Base-by-base conservation (phyloP, 1,139 yeast species). In the Arxiozyma bovina region DNA sequence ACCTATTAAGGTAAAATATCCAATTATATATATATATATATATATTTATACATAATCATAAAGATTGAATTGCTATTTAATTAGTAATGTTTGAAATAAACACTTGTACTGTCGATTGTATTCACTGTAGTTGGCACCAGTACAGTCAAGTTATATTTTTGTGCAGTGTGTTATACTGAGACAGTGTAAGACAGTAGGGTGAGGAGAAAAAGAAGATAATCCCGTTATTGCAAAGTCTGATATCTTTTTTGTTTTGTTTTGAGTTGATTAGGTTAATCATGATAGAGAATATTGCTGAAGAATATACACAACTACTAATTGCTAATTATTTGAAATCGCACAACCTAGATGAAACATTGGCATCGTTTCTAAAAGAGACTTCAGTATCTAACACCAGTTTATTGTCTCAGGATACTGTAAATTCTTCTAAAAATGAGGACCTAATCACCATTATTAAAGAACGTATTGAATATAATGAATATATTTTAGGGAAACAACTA, bases 251-350 rank as follows among this genome's bases (percentile, higher is more conserved):
- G 30, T 34, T 34, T n/a, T 34, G 4, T 34, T 34, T 34, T 34
- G 30, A 27, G 30, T 34, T 34, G n/a, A 4, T 34, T 34, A 12
- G n/a, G 40, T 34, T 34, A n/a, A 5, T 12, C n/a, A 40, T 42
- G 50, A 27, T 27, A 22, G 48, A 45, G 12, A 45, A 44, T 5
- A 48, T 38, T 25, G 43, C 45, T 8, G 60, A 56, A 20, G 53
- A 56, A 40, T 60, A 66, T n/a, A 62, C 70, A 1, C 68, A 74
- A 47, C 59, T 70, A 2, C 60, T 83, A 41, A 72, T 85, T 17
- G 87, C 87, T 0, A 80, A 81, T 38, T 85, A 78, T 60, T 73
- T 85, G 18, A 66, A 73, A 45, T 69, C 73, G 21, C 75, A 81
- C 45, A 78, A 79, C 0, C 76, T 74, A 52, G 57, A 56, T 0